These are phyloP conservation scores for Cryptococcus neoformans DNA, from an alignment of 1,284 basidiomycete genomes.

Conservation along the genomic window DNA sequence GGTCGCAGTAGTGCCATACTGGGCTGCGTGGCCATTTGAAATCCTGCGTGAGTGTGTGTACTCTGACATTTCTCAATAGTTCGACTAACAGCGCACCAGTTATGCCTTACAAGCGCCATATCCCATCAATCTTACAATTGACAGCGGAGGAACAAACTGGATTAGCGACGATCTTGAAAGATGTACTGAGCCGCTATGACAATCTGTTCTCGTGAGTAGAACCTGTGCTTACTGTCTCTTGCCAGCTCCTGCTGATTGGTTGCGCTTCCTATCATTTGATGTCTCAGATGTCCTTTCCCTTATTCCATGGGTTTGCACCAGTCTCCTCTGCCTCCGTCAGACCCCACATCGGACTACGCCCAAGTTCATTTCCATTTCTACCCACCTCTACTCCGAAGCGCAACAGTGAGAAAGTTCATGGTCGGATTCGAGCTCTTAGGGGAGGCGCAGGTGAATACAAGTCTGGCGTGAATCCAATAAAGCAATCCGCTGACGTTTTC, in stretches of 20 bases:
- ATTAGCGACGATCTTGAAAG: slow-evolving; percentile 65
- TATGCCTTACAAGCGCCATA: slow-evolving; percentile 72
- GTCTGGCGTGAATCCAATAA: no score
- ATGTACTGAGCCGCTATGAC: slow-evolving; percentile 73
- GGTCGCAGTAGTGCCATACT: slow-evolving; percentile 88
- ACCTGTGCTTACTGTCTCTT: neutral
- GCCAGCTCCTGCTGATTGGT: neutral
- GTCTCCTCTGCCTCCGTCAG: slow-evolving; percentile 35
- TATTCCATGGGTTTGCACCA: slow-evolving; percentile 96
- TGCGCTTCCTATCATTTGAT: slow-evolving; percentile 2
- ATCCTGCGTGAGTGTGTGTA: slow-evolving; percentile 53
- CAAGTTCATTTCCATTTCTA: slow-evolving; percentile 89
- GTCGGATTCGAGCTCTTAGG: slow-evolving; percentile 76
- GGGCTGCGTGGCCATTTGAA: slow-evolving; percentile 93
- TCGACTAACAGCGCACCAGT: slow-evolving; percentile 53
- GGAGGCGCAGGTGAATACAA: slow-evolving; percentile 58
- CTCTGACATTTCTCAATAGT: neutral
- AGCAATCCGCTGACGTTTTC: no score
- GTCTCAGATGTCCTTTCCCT: slow-evolving; percentile 68
- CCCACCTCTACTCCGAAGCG: slow-evolving; percentile 79
- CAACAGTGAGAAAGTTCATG: slow-evolving; percentile 82
- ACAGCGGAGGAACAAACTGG: slow-evolving; percentile 57
- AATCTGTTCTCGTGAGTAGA: slow-evolving; percentile 64
- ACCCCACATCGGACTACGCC: slow-evolving; percentile 52
- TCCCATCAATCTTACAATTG: slow-evolving; percentile 66